Base-by-base conservation (phyloP, 192 early-diverging fungal species). In the Rhizophagus clarus region DNA sequence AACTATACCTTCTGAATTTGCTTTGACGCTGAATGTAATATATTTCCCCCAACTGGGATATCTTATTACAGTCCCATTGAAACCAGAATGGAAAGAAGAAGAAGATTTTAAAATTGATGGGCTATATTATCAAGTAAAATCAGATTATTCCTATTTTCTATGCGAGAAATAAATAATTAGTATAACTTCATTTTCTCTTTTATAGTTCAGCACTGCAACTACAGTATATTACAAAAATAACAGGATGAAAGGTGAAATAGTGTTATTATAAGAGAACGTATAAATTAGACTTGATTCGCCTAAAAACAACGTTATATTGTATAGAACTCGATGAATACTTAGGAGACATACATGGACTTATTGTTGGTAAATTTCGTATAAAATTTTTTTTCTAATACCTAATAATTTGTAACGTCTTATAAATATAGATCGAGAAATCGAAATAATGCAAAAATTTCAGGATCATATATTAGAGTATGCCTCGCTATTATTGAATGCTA, bases 1-100 rank as follows among this genome's bases (percentile, higher is more conserved):
- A 12, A 82, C 71, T 1, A 86, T 94, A 8, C 90, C 92, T 8
- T 74, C 74, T 20, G 84, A 87, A 22, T 86, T 92, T 77, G 85
- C 89, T 1, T 74, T 80, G 17, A 79, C 83, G 0, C 68, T 93
- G 77, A 93, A 91, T 56, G 92, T 96, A 3, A 89, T 96, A 6
- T 96, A 95, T 79, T 93, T 94, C 81, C 94, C 95, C 15, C 89
- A 93, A 84, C 85, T 96, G 10, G 95, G 95, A 4, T 96, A 91
- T 68, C 80, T 96, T 14, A 87, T 96, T 37, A 90, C 93, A 2
- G 81, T 94, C 6, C 93, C 94, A 0, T 81, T 87, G 61, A 84
- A 88, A 37, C 78, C 81, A 14, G 79, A 86, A 20, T 88, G 89
- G 84, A 85, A 76, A 34, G 72, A 82, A 15, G 81, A 87, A 63